Evolutionary conservation across 768 basidiomycete species (phyloP).

Genomic region (Mycena polygramma): DNA sequence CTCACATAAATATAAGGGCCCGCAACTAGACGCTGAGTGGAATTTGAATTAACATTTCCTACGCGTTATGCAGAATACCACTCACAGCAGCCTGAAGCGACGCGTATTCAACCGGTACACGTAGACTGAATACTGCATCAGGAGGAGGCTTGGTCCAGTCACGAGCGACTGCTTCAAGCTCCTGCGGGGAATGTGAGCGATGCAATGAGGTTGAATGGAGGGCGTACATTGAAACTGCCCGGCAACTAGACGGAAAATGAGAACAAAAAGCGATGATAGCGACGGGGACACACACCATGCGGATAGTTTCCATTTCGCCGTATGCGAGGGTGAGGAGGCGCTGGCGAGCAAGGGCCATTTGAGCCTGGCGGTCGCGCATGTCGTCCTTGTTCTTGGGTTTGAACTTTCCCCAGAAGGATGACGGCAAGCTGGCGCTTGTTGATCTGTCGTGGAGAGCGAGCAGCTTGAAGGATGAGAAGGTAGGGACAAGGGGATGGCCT

Average conservation of each 20-base stretch:
- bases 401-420: slow-evolving; percentile 75
- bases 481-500: slow-evolving; percentile 49
- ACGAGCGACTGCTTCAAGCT: slow-evolving; percentile 82
- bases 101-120: slow-evolving; percentile 90
- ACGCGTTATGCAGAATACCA: slow-evolving; percentile 35
- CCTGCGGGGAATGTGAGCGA: slow-evolving; percentile 57
- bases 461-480: slow-evolving; percentile 48
- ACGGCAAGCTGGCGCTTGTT: slow-evolving; percentile 71
- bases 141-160: slow-evolving; percentile 92
- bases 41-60: slow-evolving; percentile 34
- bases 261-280: slow-evolving; percentile 27
- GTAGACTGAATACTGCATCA: slow-evolving; percentile 79
- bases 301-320: slow-evolving; percentile 89
- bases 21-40: slow-evolving; percentile 76
- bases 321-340: slow-evolving; percentile 86
- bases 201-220: slow-evolving; percentile 1
- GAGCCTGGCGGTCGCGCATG: slow-evolving; percentile 63
- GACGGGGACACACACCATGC: slow-evolving; percentile 63
- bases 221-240: slow-evolving; percentile 70
- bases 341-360: slow-evolving; percentile 80
- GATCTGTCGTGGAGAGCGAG: slow-evolving; percentile 65
- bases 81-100: slow-evolving; percentile 87
- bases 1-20: slow-evolving; percentile 88
- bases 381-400: slow-evolving; percentile 82
- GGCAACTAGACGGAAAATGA: slow-evolving; percentile 67